A percentile compares a stretch with the other conserved stretches of the same genome.
Conservation (phyloP, 441 rosid genomes). For the Euphorbia celastroides region DNA sequence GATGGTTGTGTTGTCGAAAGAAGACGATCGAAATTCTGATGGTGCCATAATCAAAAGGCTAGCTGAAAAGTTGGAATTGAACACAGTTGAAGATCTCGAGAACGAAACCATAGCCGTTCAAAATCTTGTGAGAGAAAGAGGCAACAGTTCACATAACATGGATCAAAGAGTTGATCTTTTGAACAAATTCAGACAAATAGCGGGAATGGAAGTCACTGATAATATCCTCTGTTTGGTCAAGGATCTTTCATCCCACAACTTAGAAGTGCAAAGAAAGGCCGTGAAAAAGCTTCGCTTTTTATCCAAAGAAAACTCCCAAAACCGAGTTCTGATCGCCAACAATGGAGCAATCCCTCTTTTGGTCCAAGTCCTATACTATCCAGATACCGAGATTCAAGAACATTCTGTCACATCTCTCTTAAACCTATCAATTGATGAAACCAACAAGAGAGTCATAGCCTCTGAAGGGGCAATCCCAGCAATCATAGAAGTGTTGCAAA, state of each 20-base stretch:
- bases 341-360: slow-evolving; percentile 42
- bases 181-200: slow-evolving; percentile 51
- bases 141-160: slow-evolving; percentile 31
- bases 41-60: slow-evolving; percentile 61
- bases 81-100: slow-evolving; percentile 44
- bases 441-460: slow-evolving; percentile 53
- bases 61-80: slow-evolving; percentile 62
- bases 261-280: slow-evolving; percentile 47
- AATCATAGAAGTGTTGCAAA: slow-evolving; percentile 50
- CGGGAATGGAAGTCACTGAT: slow-evolving; percentile 46
- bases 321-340: slow-evolving; percentile 47
- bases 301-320: slow-evolving; percentile 48
- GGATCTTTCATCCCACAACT: slow-evolving; percentile 45
- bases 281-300: slow-evolving; percentile 49
- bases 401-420: slow-evolving; percentile 59
- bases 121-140: slow-evolving; percentile 37
- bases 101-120: slow-evolving; percentile 47
- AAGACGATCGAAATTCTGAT: slow-evolving; percentile 58
- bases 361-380: slow-evolving; percentile 45
- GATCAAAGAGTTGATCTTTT: slow-evolving; percentile 54
- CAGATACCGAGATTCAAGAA: slow-evolving; percentile 46
- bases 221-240: slow-evolving; percentile 34
- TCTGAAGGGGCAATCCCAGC: slow-evolving; percentile 52
- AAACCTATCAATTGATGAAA: slow-evolving; percentile 51
- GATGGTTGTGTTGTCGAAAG: slow-evolving; percentile 64